phyloP scores from a whole-genome alignment of 257 asterid genomes.

The Salvia rosmarinus region DNA sequence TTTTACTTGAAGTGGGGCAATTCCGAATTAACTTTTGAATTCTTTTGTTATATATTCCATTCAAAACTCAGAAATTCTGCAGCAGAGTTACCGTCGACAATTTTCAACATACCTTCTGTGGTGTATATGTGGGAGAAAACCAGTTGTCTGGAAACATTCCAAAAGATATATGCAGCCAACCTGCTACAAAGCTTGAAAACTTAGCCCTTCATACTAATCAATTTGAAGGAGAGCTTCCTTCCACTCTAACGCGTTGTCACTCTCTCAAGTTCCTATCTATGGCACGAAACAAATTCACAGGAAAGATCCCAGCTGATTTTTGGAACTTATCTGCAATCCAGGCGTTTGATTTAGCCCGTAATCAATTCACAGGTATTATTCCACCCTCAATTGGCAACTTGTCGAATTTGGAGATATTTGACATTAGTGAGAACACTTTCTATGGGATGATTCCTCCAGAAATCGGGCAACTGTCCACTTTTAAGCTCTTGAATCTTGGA shows the following conservation, averaged over 20 bases:
- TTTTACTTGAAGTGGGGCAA: too few species aligned
- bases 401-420: neutral
- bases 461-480: neutral
- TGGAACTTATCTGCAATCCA: slow-evolving; percentile 2
- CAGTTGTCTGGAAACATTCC: slow-evolving; percentile 1
- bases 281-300: neutral
- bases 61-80: too few species aligned
- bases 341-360: neutral
- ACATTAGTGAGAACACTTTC: neutral
- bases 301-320: neutral
- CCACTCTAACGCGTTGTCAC: neutral
- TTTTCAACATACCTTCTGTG: slow-evolving; percentile 16
- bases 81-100: slow-evolving; percentile 13
- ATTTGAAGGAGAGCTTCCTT: neutral
- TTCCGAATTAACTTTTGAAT: too few species aligned
- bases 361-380: slow-evolving; percentile 8
- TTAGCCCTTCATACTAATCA: neutral
- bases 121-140: neutral
- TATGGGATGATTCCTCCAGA: neutral
- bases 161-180: neutral
- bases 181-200: neutral
- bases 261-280: neutral
- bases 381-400: slow-evolving; percentile 28
- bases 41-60: too few species aligned
- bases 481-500: neutral